Conservation (phyloP, 345 rosid species). For the Conringia planisiliqua region DNA sequence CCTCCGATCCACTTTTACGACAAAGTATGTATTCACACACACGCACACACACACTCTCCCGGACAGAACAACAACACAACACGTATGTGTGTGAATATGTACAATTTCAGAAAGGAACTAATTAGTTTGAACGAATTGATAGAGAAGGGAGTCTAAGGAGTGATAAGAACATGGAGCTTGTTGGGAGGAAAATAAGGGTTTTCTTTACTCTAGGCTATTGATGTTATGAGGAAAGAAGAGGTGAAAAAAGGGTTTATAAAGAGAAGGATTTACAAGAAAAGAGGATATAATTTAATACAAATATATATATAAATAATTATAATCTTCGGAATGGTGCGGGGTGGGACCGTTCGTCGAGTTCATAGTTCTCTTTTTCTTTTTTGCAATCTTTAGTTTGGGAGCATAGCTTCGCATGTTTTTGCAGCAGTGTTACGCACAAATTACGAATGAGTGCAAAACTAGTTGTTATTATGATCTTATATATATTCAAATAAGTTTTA, state of each 20-base stretch:
- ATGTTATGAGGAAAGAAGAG: conserved; percentile 17
- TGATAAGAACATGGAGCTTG: not conserved
- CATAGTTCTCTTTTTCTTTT: conserved; percentile 22
- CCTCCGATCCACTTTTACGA: conserved; percentile 63
- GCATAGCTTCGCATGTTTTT: conserved; percentile 32
- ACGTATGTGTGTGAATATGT: not conserved
- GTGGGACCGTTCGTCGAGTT: conserved; percentile 34
- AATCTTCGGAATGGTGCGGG: conserved; percentile 20
- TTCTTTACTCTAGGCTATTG: conserved; percentile 18
- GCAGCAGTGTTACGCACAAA: conserved; percentile 33
- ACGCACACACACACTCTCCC: not conserved
- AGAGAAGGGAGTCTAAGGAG: not conserved
- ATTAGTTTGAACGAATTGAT: not conserved
- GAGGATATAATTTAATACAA: not conserved
- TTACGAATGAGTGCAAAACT: not conserved
- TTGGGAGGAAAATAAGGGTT: conserved; percentile 25
- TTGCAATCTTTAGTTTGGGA: conserved; percentile 1
- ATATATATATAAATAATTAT: not conserved
- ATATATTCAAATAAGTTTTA: not conserved
- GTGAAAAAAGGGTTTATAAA: conserved; percentile 26
- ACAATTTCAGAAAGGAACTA: conserved; percentile 1
- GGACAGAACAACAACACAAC: not conserved
- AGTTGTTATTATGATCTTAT: not conserved
- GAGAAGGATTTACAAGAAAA: conserved; percentile 23
- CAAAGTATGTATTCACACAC: not conserved